Conservation (phyloP, 208 protist genomes). For the Borovskyia barvae region DNA sequence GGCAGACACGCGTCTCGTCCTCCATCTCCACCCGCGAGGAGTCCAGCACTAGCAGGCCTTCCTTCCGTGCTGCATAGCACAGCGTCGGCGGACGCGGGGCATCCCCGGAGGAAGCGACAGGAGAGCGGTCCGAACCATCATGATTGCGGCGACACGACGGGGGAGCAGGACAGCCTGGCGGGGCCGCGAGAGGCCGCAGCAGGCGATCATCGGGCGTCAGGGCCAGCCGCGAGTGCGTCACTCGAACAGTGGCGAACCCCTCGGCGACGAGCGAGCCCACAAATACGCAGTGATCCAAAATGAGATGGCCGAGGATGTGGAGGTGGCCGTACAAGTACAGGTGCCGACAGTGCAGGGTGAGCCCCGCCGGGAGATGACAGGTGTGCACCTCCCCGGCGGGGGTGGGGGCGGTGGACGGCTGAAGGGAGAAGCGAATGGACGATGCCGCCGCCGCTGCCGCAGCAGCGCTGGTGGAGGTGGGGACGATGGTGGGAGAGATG, state of each 20-base stretch:
- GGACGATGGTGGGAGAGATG: background rate
- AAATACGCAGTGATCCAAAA: conserved; percentile 56
- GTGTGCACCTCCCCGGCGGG: conserved; percentile 19
- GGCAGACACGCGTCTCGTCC: conserved; percentile 34
- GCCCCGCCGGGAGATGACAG: conserved; percentile 34
- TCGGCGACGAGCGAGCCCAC: conserved; percentile 51
- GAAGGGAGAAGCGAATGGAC: conserved; percentile 13
- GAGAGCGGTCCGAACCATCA: too few relatives aligned
- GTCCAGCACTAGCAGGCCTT: conserved; percentile 68
- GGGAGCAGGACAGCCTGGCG: background rate
- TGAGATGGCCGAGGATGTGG: conserved; percentile 46
- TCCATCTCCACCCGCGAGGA: conserved; percentile 43
- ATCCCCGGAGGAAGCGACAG: background rate
- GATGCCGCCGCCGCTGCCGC: background rate
- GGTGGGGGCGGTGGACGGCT: conserved; percentile 20
- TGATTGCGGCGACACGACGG: too few relatives aligned
- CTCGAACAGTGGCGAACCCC: conserved; percentile 31
- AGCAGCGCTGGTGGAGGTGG: background rate
- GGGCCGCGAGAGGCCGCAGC: background rate
- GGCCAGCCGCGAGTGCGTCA: conserved; percentile 35
- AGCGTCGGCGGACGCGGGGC: conserved; percentile 16
- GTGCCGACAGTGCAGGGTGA: conserved; percentile 41
- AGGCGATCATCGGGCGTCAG: conserved; percentile 38
- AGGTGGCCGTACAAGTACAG: conserved; percentile 57
- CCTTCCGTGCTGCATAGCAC: conserved; percentile 25